A percentile compares a stretch with the other conserved stretches of the same genome.
phyloP scores from a whole-genome alignment of 345 rosid genomes.

The Eucalyptus leucophloia region DNA sequence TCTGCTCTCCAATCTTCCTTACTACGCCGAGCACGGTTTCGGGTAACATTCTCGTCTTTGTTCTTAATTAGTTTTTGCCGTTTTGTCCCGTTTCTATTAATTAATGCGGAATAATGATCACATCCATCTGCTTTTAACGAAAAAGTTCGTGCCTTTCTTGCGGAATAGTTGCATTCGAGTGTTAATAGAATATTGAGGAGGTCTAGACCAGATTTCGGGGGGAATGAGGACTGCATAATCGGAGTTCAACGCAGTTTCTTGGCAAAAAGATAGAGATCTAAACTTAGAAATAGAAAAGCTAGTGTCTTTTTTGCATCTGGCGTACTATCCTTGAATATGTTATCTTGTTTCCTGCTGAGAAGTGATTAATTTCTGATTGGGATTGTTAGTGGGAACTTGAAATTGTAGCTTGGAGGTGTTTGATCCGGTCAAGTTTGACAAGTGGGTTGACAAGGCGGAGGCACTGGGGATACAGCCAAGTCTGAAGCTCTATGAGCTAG shows the following conservation, averaged over 20 bases:
- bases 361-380: background rate
- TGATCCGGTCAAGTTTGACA: constrained; percentile 51
- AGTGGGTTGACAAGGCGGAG: constrained; percentile 70
- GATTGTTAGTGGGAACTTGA: background rate
- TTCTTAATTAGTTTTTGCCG: background rate
- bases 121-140: background rate
- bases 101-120: background rate
- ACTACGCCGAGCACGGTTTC: constrained; percentile 60
- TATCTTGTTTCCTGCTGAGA: background rate
- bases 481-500: constrained; percentile 60
- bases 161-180: background rate
- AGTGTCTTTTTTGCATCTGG: background rate
- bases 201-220: background rate
- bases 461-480: constrained; percentile 71
- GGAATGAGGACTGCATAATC: background rate
- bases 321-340: background rate
- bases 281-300: background rate
- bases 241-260: background rate
- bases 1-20: constrained; percentile 83
- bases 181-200: background rate
- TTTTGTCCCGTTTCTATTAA: background rate
- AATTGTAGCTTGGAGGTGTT: constrained; percentile 55
- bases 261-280: background rate
- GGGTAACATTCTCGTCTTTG: constrained; percentile 27
- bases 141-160: background rate